These are phyloP conservation scores for Pseudonitzschia multiseries DNA, from an alignment of 108 stramenopile genomes.

Conservation along the genomic window DNA sequence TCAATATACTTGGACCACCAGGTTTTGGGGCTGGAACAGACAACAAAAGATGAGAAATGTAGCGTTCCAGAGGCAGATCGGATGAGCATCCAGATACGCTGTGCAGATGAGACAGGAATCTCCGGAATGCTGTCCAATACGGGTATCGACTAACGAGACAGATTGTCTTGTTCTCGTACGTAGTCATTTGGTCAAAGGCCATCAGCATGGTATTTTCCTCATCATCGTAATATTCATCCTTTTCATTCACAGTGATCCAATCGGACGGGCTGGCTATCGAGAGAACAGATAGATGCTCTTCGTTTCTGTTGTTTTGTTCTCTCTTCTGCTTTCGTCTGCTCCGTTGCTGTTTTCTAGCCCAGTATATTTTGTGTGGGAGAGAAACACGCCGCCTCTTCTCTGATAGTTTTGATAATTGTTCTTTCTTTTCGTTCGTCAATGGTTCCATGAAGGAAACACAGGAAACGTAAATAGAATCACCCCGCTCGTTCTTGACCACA, in stretches of 20 bases:
- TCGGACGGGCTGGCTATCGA: conserved; percentile 18
- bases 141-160: conserved; percentile 80
- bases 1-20: conserved; percentile 70
- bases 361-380: conserved; percentile 65
- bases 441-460: conserved; percentile 89
- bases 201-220: conserved; percentile 45
- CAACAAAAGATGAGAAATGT: conserved; percentile 80
- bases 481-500: conserved; percentile 89
- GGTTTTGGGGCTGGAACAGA: conserved; percentile 81
- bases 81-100: conserved; percentile 71
- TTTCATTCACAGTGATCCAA: conserved; percentile 23
- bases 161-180: conserved; percentile 87
- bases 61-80: conserved; percentile 75
- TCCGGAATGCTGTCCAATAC: conserved; percentile 86
- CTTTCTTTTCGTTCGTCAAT: conserved; percentile 49
- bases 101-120: conserved; percentile 81
- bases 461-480: conserved; percentile 79
- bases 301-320: background rate
- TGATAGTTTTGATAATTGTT: conserved; percentile 59
- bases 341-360: conserved; percentile 29
- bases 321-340: conserved; percentile 10
- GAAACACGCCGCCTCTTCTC: conserved; percentile 51
- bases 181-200: conserved; percentile 76
- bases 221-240: conserved; percentile 18
- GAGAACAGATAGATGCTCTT: background rate